Percentiles rank a stretch among this genome's conserved stretches.
Evolutionary conservation across 1,139 yeast genomes (phyloP).

Genomic region (Candida sp.): DNA sequence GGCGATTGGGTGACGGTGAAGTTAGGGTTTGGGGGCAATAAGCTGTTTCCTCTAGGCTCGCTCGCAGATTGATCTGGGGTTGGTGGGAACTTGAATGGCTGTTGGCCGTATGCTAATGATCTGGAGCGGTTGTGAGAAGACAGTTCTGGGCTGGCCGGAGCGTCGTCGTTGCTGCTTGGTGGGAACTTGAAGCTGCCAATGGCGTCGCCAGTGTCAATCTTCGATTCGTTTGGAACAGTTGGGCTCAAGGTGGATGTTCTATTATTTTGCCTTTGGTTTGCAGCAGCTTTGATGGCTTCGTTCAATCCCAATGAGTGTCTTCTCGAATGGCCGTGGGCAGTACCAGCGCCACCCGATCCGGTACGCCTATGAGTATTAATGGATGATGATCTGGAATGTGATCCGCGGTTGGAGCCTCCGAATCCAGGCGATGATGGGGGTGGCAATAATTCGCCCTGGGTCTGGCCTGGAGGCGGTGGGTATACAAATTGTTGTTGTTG

Average conservation of each 20-base stretch:
- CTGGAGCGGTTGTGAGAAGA: conserved; percentile 34
- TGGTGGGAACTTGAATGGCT: conserved; percentile 45
- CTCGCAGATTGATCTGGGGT: conserved; percentile 9
- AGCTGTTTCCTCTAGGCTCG: conserved; percentile 15
- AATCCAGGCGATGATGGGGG: conserved; percentile 29
- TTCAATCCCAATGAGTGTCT: conserved; percentile 92
- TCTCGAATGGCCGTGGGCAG: conserved; percentile 71
- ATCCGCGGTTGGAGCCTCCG: conserved; percentile 9
- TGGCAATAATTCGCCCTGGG: conserved; percentile 25
- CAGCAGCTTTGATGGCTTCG: conserved; percentile 98
- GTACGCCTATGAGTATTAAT: conserved; percentile 40
- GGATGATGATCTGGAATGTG: conserved; percentile 48
- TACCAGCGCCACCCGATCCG: conserved; percentile 24
- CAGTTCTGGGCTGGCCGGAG: conserved; percentile 22
- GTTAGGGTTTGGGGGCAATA: conserved; percentile 53
- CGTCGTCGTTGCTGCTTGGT: conserved; percentile 14
- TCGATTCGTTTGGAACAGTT: conserved; percentile 22
- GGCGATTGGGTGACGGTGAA: conserved; percentile 45
- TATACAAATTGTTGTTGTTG: conserved; percentile 26
- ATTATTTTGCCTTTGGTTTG: conserved; percentile 70
- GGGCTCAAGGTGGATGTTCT: conserved; percentile 39
- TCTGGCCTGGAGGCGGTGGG: conserved; percentile 18
- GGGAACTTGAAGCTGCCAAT: conserved; percentile 42
- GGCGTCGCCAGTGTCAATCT: conserved; percentile 19
- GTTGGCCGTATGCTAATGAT: conserved; percentile 51